A percentile compares a stretch with the other conserved stretches of the same genome.
phyloP scores from a whole-genome alignment of 768 basidiomycete genomes.

The Boletus reticulatus region DNA sequence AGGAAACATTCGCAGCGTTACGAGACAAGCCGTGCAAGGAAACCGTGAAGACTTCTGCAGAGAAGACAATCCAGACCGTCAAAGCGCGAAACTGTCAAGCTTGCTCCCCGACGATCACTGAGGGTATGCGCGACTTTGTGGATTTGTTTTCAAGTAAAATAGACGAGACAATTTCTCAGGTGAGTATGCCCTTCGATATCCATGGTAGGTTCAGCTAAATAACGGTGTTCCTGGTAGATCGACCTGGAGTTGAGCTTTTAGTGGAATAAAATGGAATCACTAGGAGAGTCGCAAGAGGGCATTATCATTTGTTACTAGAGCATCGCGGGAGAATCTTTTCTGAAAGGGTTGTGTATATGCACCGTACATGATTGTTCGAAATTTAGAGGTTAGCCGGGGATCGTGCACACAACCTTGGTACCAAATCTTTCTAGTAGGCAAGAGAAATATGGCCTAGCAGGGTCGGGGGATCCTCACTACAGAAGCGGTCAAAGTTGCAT shows the following conservation, averaged over 20 bases:
- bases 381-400: no score
- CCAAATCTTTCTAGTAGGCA: no score
- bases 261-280: not conserved
- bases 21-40: not conserved
- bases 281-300: no score
- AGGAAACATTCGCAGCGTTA: not conserved
- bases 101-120: not conserved
- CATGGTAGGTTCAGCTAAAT: not conserved
- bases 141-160: not conserved
- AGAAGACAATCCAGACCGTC: not conserved
- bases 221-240: not conserved
- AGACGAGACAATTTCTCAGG: not conserved
- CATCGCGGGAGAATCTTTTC: no score
- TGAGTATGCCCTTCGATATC: not conserved
- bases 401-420: no score
- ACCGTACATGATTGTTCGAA: no score
- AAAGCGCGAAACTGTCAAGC: not conserved
- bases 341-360: no score
- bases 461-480: slow-evolving; percentile 3
- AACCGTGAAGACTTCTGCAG: not conserved
- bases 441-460: no score
- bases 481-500: not conserved
- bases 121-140: not conserved
- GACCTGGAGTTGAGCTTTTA: not conserved
- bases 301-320: no score